These are phyloP conservation scores for Cytospora chrysosperma DNA, from an alignment of 2,329 filamentous ascomycete species.

Conservation along the genomic window DNA sequence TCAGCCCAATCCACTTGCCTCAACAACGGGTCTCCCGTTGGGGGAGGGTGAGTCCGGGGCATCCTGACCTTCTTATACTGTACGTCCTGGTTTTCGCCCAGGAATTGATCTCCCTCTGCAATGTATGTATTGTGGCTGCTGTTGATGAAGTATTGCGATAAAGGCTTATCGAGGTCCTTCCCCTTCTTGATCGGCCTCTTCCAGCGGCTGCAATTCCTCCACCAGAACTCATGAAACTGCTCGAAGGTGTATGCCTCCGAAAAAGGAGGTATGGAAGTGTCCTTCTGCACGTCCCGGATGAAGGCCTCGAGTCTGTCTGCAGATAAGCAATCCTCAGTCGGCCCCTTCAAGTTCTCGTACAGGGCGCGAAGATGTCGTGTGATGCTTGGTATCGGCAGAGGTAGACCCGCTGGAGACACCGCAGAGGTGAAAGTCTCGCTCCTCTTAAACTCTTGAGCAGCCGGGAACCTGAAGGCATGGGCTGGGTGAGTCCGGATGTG, in stretches of 20 bases:
- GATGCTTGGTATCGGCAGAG: conserved; percentile 2
- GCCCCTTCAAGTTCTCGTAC: conserved; percentile 14
- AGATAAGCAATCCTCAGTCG: conserved; percentile 9
- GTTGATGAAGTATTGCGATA: conserved; percentile 90
- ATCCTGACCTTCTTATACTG: conserved; percentile 62
- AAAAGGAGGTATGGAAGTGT: background rate
- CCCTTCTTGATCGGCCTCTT: conserved; percentile 40
- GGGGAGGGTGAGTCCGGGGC: too few relatives aligned
- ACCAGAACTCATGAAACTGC: conserved; percentile 52
- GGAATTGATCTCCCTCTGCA: conserved; percentile 76
- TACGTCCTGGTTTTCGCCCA: conserved; percentile 71
- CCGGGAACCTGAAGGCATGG: conserved; percentile 2
- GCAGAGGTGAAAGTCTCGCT: conserved; percentile 3
- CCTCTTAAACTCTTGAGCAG: background rate
- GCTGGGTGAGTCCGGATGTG: conserved; percentile 7
- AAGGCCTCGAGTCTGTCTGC: conserved; percentile 6
- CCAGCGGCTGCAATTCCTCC: conserved; percentile 42
- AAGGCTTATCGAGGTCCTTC: conserved; percentile 61
- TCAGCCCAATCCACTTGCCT: background rate
- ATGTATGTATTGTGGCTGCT: conserved; percentile 95
- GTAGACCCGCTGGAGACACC: background rate
- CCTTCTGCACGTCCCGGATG: conserved; percentile 6
- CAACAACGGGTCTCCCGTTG: conserved; percentile 28
- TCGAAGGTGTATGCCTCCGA: conserved; percentile 41
- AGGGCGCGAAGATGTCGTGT: conserved; percentile 10